Conservation (phyloP, 2,329 filamentous ascomycete genomes). For the Magnaporthiopsis rhizophila region DNA sequence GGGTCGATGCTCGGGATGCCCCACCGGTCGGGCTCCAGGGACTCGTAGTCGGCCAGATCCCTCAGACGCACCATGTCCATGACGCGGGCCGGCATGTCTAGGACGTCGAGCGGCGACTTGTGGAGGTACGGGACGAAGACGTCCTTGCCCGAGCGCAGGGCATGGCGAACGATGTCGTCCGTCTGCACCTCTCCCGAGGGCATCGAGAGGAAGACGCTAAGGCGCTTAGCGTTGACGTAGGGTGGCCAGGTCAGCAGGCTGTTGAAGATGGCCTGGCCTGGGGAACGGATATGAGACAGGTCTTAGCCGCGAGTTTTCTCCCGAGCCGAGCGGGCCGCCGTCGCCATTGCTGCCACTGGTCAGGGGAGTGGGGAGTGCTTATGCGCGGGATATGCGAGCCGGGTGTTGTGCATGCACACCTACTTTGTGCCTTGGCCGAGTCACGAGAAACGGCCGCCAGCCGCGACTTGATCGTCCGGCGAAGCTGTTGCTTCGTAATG, state of each 20-base stretch:
- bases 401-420: slow-evolving; percentile 18
- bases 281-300: neutral
- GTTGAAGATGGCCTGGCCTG: slow-evolving; percentile 59
- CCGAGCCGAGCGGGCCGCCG: slow-evolving; percentile 14
- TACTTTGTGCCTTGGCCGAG: slow-evolving; percentile 63
- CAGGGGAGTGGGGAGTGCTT: neutral
- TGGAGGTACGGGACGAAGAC: slow-evolving; percentile 92
- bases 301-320: slow-evolving; percentile 8
- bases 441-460: slow-evolving; percentile 56
- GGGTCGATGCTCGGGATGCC: slow-evolving; percentile 81
- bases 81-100: slow-evolving; percentile 51
- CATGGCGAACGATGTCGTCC: slow-evolving; percentile 70
- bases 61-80: slow-evolving; percentile 93
- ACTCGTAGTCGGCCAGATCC: slow-evolving; percentile 68
- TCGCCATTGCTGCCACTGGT: neutral
- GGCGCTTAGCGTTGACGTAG: slow-evolving; percentile 64
- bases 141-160: slow-evolving; percentile 66
- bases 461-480: slow-evolving; percentile 59
- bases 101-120: slow-evolving; percentile 39
- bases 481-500: slow-evolving; percentile 68
- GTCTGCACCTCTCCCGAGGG: slow-evolving; percentile 81
- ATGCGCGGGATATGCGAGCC: neutral
- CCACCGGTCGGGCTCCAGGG: slow-evolving; percentile 74
- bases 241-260: slow-evolving; percentile 59
- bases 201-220: slow-evolving; percentile 94